A percentile compares a stretch with the other conserved stretches of the same genome.
These are phyloP conservation scores for Colletotrichum sidae DNA, from an alignment of 2,329 filamentous ascomycete species.

Conservation along the genomic window DNA sequence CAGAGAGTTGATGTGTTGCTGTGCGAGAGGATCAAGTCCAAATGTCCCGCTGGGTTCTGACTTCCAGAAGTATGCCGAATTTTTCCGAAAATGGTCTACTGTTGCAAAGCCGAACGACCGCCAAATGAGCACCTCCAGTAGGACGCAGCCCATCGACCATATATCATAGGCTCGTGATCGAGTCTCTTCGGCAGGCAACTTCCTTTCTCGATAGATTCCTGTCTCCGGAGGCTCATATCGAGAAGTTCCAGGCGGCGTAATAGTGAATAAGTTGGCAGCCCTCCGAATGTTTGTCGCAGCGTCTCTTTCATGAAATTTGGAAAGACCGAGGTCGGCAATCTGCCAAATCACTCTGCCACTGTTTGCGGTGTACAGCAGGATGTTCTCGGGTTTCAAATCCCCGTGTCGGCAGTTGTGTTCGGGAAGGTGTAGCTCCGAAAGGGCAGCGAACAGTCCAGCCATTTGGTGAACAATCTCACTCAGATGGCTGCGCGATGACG, in stretches of 20 bases:
- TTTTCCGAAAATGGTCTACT: too few species aligned
- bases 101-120: too few species aligned
- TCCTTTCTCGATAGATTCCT: not conserved
- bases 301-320: not conserved
- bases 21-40: too few species aligned
- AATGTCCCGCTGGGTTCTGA: too few species aligned
- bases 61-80: too few species aligned
- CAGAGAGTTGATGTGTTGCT: too few species aligned
- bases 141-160: too few species aligned
- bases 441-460: not conserved
- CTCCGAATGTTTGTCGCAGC: not conserved
- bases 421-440: not conserved
- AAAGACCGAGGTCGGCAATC: slow-evolving; percentile 14
- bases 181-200: not conserved
- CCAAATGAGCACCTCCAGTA: too few species aligned
- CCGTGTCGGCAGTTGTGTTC: slow-evolving; percentile 10
- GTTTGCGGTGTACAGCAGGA: not conserved
- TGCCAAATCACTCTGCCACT: accelerated
- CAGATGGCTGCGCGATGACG: not conserved
- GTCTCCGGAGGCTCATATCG: slow-evolving; percentile 11
- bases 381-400: slow-evolving; percentile 29
- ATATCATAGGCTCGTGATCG: slow-evolving; percentile 35
- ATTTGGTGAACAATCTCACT: not conserved
- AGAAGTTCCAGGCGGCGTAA: slow-evolving; percentile 6
- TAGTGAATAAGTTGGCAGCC: not conserved